Base-by-base conservation (phyloP, 2,329 filamentous ascomycete species). In the Plenodomus lindquistii region DNA sequence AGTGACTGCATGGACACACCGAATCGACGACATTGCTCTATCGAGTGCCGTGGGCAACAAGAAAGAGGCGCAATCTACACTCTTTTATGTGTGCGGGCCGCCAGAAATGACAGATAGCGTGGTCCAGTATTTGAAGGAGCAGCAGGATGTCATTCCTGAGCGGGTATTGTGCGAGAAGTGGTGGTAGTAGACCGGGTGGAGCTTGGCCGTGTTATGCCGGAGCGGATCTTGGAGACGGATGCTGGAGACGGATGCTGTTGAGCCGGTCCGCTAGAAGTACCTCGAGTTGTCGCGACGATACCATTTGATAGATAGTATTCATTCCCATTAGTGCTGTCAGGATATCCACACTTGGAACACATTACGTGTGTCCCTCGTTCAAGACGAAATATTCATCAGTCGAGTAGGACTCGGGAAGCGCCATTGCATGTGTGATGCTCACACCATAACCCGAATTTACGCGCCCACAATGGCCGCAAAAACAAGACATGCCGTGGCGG, bases 101-200 rank as follows among this genome's bases (percentile, higher is more conserved):
- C 73, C 74, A 18, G 62, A 59, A 38, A 79, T 80, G 75, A 79
- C 77, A 4, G 77, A 80, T 54, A 65, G 73, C 36, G 63, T 76
- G 39, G 76, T 79, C 4, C 65, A 67, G 5, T 72, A 71, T 41
- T 46, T 79, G 46, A 59, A 62, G 37, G 60, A 55, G 22, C 70
- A 75, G 54, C 57, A 70, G 4, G 68, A 73, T 8, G 72, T 79
- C 55, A 53, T 55, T 18, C 50, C 62, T 16, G 70, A 72, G 31
- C 63, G 67, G 21, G 77, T 79, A 8, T 53, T 79, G 5, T 79
- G 75, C 54, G 78, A 80, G 63, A 79, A 79, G 60, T 80, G 78
- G 78, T 80, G 78, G 78, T 80, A 62, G 57, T 37, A 31, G 27
- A 15, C 11, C 4, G 15, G 15, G 6, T 13, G 6, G 15, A 31